Percentiles rank a stretch among this genome's conserved stretches.
These are phyloP conservation scores for Trifolium repens DNA, from an alignment of 306 rosid genomes.

Conservation along the genomic window DNA sequence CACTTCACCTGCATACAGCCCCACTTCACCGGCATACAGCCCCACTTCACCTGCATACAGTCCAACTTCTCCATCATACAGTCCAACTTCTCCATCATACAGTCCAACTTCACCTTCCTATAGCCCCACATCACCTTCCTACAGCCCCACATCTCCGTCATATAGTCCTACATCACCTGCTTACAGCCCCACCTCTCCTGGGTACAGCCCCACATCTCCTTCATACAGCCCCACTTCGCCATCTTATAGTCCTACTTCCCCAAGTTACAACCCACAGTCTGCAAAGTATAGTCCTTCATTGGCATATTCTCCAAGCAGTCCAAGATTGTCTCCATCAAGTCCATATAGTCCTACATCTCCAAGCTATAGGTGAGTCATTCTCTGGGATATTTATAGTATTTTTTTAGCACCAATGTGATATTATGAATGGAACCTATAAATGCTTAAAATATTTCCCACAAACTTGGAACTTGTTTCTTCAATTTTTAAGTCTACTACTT, in stretches of 20 bases:
- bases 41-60: slow-evolving; percentile 80
- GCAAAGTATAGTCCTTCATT: slow-evolving; percentile 93
- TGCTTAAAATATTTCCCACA: background rate
- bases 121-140: slow-evolving; percentile 82
- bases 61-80: slow-evolving; percentile 74
- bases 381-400: slow-evolving; percentile 16
- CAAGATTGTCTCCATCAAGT: slow-evolving; percentile 89
- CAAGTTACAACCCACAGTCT: slow-evolving; percentile 90
- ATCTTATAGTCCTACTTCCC: slow-evolving; percentile 85
- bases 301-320: slow-evolving; percentile 98
- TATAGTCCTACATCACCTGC: slow-evolving; percentile 89
- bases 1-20: slow-evolving; percentile 69
- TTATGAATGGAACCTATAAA: background rate
- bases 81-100: slow-evolving; percentile 73
- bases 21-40: slow-evolving; percentile 78
- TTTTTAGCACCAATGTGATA: background rate
- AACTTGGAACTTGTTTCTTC: background rate
- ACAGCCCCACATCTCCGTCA: slow-evolving; percentile 79
- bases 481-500: slow-evolving; percentile 14
- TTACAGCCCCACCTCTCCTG: slow-evolving; percentile 86
- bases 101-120: slow-evolving; percentile 84
- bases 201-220: slow-evolving; percentile 85
- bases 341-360: slow-evolving; percentile 98
- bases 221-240: slow-evolving; percentile 90
- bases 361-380: slow-evolving; percentile 72